phyloP scores from a whole-genome alignment of 2,329 filamentous ascomycete species.

The Penicillium sp. region DNA sequence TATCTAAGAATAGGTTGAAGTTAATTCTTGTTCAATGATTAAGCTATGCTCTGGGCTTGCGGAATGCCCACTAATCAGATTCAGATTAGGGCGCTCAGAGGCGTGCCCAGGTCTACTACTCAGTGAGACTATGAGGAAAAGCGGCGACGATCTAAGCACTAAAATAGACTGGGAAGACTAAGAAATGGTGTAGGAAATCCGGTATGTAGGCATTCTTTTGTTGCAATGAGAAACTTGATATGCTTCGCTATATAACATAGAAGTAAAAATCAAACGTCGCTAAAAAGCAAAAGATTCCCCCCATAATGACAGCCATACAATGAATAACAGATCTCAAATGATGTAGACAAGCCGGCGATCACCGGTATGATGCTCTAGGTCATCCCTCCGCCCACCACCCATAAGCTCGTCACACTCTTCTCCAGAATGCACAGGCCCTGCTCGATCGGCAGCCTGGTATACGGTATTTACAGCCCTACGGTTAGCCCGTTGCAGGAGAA shows the following conservation, averaged over 20 bases:
- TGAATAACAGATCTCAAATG: constrained; percentile 9
- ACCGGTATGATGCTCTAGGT: constrained; percentile 20
- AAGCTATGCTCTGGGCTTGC: too few relatives aligned
- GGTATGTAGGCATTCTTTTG: background rate
- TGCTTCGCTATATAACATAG: background rate
- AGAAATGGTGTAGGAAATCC: too few relatives aligned
- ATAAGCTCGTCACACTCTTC: constrained; percentile 35
- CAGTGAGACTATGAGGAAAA: too few relatives aligned
- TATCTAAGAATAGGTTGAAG: too few relatives aligned
- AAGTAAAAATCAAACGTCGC: background rate
- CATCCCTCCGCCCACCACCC: constrained; percentile 23
- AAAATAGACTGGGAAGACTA: too few relatives aligned
- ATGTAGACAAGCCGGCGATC: constrained; percentile 30
- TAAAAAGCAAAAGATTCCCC: background rate
- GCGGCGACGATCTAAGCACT: too few relatives aligned
- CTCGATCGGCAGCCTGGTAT: constrained; percentile 8
- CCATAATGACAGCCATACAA: background rate
- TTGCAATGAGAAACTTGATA: background rate
- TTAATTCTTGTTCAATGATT: too few relatives aligned
- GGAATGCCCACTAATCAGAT: too few relatives aligned
- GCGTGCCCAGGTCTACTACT: too few relatives aligned
- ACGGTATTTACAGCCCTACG: constrained; percentile 3
- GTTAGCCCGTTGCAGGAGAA: constrained; percentile 58
- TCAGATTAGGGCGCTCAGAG: too few relatives aligned
- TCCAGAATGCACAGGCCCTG: constrained; percentile 15